phyloP scores from a whole-genome alignment of 192 early-diverging fungal genomes.

The Entomortierella parvispora region DNA sequence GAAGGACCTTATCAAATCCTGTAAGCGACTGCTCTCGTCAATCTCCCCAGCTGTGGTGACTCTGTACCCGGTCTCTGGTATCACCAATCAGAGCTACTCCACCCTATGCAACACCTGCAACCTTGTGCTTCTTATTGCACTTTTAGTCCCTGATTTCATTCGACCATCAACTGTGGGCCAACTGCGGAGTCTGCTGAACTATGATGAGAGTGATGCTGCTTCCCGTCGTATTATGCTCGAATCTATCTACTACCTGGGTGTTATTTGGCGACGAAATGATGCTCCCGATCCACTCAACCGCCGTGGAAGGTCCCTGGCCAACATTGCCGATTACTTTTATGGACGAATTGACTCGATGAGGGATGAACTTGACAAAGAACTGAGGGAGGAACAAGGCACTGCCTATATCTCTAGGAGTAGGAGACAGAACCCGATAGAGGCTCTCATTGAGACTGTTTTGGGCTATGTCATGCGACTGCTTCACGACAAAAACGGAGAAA shows the following conservation, averaged over 20 bases:
- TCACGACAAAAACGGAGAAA: not conserved
- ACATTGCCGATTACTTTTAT: slow-evolving; percentile 23
- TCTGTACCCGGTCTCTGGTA: slow-evolving; percentile 1
- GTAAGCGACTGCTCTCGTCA: slow-evolving; percentile 28
- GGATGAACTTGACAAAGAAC: slow-evolving; percentile 4
- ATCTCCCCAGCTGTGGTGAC: slow-evolving; percentile 1
- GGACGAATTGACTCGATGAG: slow-evolving; percentile 9
- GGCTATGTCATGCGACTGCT: slow-evolving; percentile 24
- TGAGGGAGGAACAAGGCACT: not conserved
- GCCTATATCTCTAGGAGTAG: slow-evolving; percentile 1
- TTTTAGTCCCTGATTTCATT: slow-evolving; percentile 33
- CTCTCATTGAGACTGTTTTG: slow-evolving; percentile 6
- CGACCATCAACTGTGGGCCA: slow-evolving; percentile 24
- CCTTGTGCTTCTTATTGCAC: slow-evolving; percentile 16
- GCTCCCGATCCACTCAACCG: not conserved
- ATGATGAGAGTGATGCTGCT: slow-evolving; percentile 19
- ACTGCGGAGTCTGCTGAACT: slow-evolving; percentile 22
- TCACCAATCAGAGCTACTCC: slow-evolving; percentile 19
- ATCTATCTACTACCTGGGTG: slow-evolving; percentile 30
- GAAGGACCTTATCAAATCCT: slow-evolving; percentile 8
- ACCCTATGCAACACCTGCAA: slow-evolving; percentile 39
- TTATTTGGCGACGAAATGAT: slow-evolving; percentile 19
- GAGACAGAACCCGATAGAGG: slow-evolving; percentile 1
- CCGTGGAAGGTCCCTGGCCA: not conserved
- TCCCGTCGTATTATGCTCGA: slow-evolving; percentile 18